phyloP scores from a whole-genome alignment of 2,329 filamentous ascomycete genomes.

The Catunica adiposa region DNA sequence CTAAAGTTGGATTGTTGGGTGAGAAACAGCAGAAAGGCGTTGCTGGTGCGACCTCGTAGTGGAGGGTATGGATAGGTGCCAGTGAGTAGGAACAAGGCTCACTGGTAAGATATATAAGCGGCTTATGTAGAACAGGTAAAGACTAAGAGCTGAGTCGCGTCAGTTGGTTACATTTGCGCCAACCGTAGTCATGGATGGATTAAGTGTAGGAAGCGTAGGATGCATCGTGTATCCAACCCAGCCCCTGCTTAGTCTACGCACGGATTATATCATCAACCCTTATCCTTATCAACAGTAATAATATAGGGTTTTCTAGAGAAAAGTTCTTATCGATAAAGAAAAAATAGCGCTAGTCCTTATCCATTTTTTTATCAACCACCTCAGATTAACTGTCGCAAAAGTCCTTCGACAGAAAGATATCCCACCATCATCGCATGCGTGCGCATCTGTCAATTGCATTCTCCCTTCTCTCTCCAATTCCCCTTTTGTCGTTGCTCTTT shows the following conservation, averaged over 20 bases:
- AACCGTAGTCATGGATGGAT: no score
- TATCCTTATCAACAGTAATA: no score
- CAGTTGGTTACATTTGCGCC: no score
- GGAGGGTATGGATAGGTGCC: not conserved
- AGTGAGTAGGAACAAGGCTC: not conserved
- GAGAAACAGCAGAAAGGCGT: not conserved
- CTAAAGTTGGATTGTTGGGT: not conserved
- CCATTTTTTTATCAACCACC: not conserved
- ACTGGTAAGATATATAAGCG: no score
- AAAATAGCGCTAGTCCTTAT: not conserved
- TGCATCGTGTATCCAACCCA: no score
- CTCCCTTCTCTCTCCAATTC: not conserved
- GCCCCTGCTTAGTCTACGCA: not conserved
- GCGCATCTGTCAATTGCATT: not conserved
- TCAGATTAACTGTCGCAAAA: not conserved
- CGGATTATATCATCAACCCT: no score
- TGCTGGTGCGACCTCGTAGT: no score
- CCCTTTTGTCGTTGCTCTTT: not conserved
- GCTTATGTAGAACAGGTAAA: no score
- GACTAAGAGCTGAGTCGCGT: no score
- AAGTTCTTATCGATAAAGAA: conserved; percentile 1
- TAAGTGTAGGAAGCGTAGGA: no score
- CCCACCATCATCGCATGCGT: not conserved
- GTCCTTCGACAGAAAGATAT: not conserved
- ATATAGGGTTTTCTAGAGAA: not conserved